Conservation (phyloP, 2,329 filamentous ascomycete species). For the Plectosphaerella cucumerina region DNA sequence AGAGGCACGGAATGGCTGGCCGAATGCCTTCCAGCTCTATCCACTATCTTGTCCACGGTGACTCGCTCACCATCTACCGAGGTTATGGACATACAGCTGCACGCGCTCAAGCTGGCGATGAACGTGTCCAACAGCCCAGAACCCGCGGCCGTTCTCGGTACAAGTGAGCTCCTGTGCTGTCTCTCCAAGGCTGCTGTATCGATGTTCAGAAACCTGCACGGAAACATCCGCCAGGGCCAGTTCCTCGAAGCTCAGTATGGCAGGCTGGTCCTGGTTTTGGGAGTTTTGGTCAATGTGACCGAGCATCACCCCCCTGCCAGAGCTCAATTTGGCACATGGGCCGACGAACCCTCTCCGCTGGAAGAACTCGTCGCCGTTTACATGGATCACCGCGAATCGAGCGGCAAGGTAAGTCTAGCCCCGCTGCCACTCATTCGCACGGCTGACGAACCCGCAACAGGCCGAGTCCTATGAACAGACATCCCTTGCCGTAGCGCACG, state of each 20-base stretch:
- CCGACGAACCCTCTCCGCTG: constrained; percentile 42
- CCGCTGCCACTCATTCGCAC: background rate
- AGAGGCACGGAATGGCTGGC: constrained; percentile 34
- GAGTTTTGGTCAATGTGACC: constrained; percentile 81
- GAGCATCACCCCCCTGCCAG: constrained; percentile 69
- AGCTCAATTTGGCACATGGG: constrained; percentile 22
- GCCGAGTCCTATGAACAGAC: constrained; percentile 71
- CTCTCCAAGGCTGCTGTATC: constrained; percentile 47
- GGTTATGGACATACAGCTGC: constrained; percentile 35
- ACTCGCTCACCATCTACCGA: constrained; percentile 27
- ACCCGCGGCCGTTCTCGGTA: constrained; percentile 66
- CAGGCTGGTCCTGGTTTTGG: constrained; percentile 71
- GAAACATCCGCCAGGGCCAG: constrained; percentile 43
- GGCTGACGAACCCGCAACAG: constrained; percentile 31
- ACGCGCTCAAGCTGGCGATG: constrained; percentile 67
- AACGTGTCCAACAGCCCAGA: constrained; percentile 78
- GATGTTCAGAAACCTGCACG: constrained; percentile 44
- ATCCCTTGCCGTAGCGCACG: constrained; percentile 76
- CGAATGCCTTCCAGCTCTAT: constrained; percentile 47
- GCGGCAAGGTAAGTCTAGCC: constrained; percentile 58
- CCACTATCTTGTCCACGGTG: constrained; percentile 38
- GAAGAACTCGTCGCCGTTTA: constrained; percentile 62
- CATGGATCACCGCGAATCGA: constrained; percentile 59
- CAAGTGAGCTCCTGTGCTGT: constrained; percentile 47
- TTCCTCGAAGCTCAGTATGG: constrained; percentile 55